phyloP scores from a whole-genome alignment of 176 grass and related monocot species.

The Olyra latifolia region DNA sequence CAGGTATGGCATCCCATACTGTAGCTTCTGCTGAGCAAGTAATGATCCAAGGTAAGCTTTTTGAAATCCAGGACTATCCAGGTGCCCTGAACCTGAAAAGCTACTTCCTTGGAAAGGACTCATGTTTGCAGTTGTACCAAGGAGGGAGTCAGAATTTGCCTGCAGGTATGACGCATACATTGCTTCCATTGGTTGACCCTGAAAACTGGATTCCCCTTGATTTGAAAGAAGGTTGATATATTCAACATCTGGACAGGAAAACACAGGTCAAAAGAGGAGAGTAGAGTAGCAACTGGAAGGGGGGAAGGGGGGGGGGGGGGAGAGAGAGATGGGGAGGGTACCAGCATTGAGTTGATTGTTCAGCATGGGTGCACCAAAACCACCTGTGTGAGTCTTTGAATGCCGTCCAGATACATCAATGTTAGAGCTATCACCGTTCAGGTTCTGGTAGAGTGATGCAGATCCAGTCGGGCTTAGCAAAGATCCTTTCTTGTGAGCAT shows the following conservation, averaged over 20 bases:
- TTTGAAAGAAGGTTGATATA: conserved; percentile 57
- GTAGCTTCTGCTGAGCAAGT: conserved; percentile 81
- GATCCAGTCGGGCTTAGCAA: conserved; percentile 44
- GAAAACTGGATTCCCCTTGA: conserved; percentile 53
- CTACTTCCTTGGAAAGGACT: conserved; percentile 59
- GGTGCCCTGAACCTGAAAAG: conserved; percentile 59
- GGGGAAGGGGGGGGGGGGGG: too few relatives aligned
- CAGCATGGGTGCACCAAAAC: conserved; percentile 51
- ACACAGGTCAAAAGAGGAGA: conserved; percentile 30
- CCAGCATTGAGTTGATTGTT: conserved; percentile 65
- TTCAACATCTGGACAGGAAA: conserved; percentile 60
- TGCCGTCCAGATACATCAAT: conserved; percentile 49
- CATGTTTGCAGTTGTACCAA: conserved; percentile 55
- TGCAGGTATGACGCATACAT: conserved; percentile 64
- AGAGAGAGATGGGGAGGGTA: conserved; percentile 23
- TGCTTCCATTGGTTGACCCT: conserved; percentile 48
- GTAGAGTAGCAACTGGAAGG: not conserved
- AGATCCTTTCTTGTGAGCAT: conserved; percentile 57
- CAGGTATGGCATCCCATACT: conserved; percentile 61
- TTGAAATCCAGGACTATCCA: conserved; percentile 74
- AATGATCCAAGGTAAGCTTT: conserved; percentile 73
- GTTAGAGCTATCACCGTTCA: conserved; percentile 54
- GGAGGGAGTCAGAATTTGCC: conserved; percentile 51
- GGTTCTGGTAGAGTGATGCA: conserved; percentile 48
- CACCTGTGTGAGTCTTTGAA: conserved; percentile 37